Evolutionary conservation across 2,329 filamentous ascomycete genomes (phyloP).

Genomic region (Colletotrichum navitas): DNA sequence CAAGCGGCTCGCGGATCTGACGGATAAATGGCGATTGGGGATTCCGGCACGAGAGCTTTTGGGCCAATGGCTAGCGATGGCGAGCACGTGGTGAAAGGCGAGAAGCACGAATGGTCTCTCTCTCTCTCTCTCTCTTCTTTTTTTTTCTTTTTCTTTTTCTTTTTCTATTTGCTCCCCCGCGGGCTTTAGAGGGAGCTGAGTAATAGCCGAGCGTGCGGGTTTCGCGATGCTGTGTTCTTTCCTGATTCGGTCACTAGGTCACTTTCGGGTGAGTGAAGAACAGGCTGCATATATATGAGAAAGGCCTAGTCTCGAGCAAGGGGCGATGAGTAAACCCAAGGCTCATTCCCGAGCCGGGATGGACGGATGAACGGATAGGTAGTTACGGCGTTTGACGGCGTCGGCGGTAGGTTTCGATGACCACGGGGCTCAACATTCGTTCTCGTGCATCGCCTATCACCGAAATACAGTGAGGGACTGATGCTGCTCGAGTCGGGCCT

Average conservation of each 20-base stretch:
- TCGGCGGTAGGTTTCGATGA: not conserved
- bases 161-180: not conserved
- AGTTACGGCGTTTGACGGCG: not conserved
- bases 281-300: too few species aligned
- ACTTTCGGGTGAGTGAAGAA: not conserved
- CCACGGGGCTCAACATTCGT: not conserved
- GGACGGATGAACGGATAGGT: not conserved
- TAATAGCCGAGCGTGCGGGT: not conserved
- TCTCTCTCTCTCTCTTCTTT: not conserved
- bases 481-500: conserved; percentile 13
- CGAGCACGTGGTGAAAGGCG: conserved; percentile 24
- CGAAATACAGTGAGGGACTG: not conserved
- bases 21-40: conserved; percentile 4
- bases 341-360: conserved; percentile 15
- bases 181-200: not conserved
- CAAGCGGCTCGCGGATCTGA: conserved; percentile 7
- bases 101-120: conserved; percentile 19
- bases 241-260: not conserved
- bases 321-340: not conserved
- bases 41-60: not conserved
- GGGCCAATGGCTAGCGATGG: conserved; percentile 24
- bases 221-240: not conserved
- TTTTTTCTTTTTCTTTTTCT: too few species aligned
- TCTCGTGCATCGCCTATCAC: conserved; percentile 2
- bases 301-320: not conserved